Percentiles rank a stretch among this genome's conserved stretches.
Conservation (phyloP, 257 asterid genomes). For the Schizonepeta tenuifolia region DNA sequence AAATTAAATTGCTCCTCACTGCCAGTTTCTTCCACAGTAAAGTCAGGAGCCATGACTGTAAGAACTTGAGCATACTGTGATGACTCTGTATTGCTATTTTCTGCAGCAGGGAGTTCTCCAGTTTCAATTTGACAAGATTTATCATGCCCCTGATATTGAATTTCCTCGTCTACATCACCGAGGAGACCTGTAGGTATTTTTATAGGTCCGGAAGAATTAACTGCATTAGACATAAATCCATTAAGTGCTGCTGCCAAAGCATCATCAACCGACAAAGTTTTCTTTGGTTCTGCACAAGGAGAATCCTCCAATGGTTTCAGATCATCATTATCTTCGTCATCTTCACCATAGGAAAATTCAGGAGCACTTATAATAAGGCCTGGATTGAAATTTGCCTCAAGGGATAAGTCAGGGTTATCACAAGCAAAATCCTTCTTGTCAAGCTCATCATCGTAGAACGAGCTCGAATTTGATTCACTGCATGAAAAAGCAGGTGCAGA, state of each 20-base stretch:
- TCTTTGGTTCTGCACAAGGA: slow-evolving; percentile 46
- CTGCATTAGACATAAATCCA: slow-evolving; percentile 53
- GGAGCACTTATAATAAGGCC: slow-evolving; percentile 74
- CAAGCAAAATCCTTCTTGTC: slow-evolving; percentile 50
- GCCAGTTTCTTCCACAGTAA: slow-evolving; percentile 48
- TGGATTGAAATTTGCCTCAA: slow-evolving; percentile 45
- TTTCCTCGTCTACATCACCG: slow-evolving; percentile 30
- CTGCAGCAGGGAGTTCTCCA: slow-evolving; percentile 40
- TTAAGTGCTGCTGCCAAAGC: slow-evolving; percentile 90
- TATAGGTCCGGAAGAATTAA: slow-evolving; percentile 36
- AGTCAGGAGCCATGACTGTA: slow-evolving; percentile 64
- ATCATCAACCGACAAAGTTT: slow-evolving; percentile 65
- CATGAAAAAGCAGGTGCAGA: slow-evolving; percentile 80
- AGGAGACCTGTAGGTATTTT: slow-evolving; percentile 30
- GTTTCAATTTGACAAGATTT: slow-evolving; percentile 29
- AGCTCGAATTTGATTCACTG: slow-evolving; percentile 63
- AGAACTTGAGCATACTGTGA: slow-evolving; percentile 46
- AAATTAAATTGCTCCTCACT: slow-evolving; percentile 42
- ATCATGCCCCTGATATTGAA: slow-evolving; percentile 23
- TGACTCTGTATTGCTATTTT: slow-evolving; percentile 39
- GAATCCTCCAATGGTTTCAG: slow-evolving; percentile 42
- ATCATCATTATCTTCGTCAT: slow-evolving; percentile 50
- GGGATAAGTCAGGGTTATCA: slow-evolving; percentile 40
- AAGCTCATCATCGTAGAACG: slow-evolving; percentile 50
- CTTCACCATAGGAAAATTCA: slow-evolving; percentile 66